Percentiles rank a stretch among this genome's conserved stretches.
These are phyloP conservation scores for Aspergillus glaucus DNA, from an alignment of 2,329 filamentous ascomycete genomes.

Conservation along the genomic window DNA sequence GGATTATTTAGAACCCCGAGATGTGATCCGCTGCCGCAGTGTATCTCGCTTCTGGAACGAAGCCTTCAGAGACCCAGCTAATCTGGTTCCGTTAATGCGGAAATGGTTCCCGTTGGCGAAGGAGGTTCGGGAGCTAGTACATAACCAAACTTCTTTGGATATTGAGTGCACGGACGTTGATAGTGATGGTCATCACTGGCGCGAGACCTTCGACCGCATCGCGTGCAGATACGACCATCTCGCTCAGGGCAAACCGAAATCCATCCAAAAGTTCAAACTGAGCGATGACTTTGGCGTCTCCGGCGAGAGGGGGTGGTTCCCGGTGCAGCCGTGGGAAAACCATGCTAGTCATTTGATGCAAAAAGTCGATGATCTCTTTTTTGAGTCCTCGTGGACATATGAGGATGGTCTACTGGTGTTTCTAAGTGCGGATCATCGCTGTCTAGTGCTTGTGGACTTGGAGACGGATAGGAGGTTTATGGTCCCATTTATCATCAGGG, in stretches of 20 bases:
- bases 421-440: slow-evolving; percentile 31
- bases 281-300: slow-evolving; percentile 30
- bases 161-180: not conserved
- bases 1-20: slow-evolving; percentile 43
- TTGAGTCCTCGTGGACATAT: slow-evolving; percentile 49
- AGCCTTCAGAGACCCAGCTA: slow-evolving; percentile 45
- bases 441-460: slow-evolving; percentile 47
- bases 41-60: slow-evolving; percentile 46
- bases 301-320: slow-evolving; percentile 34
- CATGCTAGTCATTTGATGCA: slow-evolving; percentile 32
- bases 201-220: slow-evolving; percentile 43
- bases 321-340: slow-evolving; percentile 37
- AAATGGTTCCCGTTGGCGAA: slow-evolving; percentile 48
- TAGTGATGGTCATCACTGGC: slow-evolving; percentile 8
- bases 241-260: slow-evolving; percentile 42
- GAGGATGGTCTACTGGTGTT: slow-evolving; percentile 54
- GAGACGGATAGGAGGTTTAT: slow-evolving; percentile 36
- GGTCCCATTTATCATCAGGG: slow-evolving; percentile 48
- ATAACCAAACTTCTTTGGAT: not conserved
- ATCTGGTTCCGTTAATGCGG: slow-evolving; percentile 45
- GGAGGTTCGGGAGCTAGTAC: slow-evolving; percentile 43
- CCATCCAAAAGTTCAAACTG: slow-evolving; percentile 41
- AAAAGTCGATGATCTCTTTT: slow-evolving; percentile 29
- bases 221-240: slow-evolving; percentile 53
- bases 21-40: slow-evolving; percentile 47